Evolutionary conservation across 371 early-diverging fungal genomes (phyloP).

Genomic region (Batrachochytrium dendrobatidis): DNA sequence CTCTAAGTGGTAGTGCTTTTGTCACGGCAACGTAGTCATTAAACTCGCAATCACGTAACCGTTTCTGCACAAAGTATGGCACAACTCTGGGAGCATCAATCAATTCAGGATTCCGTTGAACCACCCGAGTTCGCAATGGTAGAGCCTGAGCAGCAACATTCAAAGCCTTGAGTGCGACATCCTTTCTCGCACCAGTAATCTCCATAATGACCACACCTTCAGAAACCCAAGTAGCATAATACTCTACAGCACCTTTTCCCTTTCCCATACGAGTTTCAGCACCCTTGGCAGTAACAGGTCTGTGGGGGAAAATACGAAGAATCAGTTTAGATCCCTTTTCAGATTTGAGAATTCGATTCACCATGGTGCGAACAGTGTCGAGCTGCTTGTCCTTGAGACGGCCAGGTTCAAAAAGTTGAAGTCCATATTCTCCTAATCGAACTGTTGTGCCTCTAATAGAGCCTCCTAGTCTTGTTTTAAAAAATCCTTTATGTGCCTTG

Average conservation of each 20-base stretch:
- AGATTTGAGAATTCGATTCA: conserved; percentile 73
- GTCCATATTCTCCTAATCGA: conserved; percentile 82
- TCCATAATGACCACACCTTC: conserved; percentile 84
- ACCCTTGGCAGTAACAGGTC: conserved; percentile 87
- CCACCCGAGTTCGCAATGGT: conserved; percentile 24
- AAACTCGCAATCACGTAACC: conserved; percentile 20
- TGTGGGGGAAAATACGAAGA: conserved; percentile 85
- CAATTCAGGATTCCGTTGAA: conserved; percentile 7
- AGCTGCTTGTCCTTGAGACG: conserved; percentile 79
- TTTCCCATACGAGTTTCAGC: conserved; percentile 95
- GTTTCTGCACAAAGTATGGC: conserved; percentile 31
- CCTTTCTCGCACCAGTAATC: conserved; percentile 53
- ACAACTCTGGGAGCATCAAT: conserved; percentile 26
- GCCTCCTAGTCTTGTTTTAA: conserved; percentile 28
- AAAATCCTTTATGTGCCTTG: conserved; percentile 85
- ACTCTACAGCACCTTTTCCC: conserved; percentile 92
- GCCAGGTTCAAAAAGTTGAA: conserved; percentile 76
- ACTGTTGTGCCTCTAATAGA: conserved; percentile 81
- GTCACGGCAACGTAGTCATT: background rate
- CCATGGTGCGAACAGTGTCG: conserved; percentile 64
- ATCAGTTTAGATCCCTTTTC: conserved; percentile 83
- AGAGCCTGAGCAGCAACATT: conserved; percentile 27
- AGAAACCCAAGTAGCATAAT: conserved; percentile 86
- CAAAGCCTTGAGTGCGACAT: conserved; percentile 36
- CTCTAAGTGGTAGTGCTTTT: too few species aligned